Evolutionary conservation across 1,284 basidiomycete genomes (phyloP).

Genomic region (Ceratobasidium sp.): DNA sequence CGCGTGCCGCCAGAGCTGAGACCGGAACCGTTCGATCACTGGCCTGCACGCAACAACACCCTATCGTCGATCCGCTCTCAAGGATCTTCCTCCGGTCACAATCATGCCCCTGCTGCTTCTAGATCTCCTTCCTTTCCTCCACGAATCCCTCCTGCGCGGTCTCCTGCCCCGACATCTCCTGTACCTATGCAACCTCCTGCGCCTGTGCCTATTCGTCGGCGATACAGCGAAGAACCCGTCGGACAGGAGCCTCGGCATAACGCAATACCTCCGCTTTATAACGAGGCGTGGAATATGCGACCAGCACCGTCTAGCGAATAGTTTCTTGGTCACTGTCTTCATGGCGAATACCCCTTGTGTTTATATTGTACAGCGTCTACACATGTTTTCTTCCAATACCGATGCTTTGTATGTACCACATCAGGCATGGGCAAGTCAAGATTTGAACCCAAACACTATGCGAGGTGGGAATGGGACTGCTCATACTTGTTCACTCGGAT

Average conservation of each 20-base stretch:
- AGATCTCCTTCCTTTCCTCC: neutral
- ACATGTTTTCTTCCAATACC: neutral
- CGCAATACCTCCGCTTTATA: conserved; percentile 34
- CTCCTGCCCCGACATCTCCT: neutral
- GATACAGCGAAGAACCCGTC: neutral
- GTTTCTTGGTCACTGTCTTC: conserved; percentile 5
- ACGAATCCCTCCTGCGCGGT: neutral
- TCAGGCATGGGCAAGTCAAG: neutral
- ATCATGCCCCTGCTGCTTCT: neutral
- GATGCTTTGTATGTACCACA: neutral
- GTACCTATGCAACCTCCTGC: neutral
- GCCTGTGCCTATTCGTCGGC: neutral
- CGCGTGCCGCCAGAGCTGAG: conserved; percentile 4
- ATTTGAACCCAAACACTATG: neutral
- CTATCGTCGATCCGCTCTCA: conserved; percentile 8
- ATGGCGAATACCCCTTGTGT: neutral
- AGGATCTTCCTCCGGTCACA: neutral
- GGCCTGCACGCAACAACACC: conserved; percentile 8
- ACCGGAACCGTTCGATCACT: conserved; percentile 1
- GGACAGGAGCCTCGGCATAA: conserved; percentile 11
- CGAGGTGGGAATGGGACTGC: neutral
- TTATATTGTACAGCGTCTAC: neutral
- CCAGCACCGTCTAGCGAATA: conserved; percentile 10
- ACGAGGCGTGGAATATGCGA: conserved; percentile 35
- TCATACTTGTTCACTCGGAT: neutral